Percentiles rank a stretch among this genome's conserved stretches.
Conservation (phyloP, 345 rosid genomes). For the Raphanus raphanistrum region DNA sequence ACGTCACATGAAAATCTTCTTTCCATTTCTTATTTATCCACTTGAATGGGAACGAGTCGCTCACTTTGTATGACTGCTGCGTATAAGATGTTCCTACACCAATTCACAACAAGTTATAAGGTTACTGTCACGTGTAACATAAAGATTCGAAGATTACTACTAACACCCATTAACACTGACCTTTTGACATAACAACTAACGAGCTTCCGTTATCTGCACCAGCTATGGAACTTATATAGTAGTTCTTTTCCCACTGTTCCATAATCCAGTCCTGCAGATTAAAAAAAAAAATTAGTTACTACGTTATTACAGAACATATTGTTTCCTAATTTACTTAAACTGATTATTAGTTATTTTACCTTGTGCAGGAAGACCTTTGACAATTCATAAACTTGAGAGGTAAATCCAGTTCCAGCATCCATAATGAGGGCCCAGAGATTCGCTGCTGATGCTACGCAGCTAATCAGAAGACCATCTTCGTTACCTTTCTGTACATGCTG, state of each 20-base stretch:
- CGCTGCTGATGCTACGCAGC: slow-evolving; percentile 82
- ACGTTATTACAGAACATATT: background rate
- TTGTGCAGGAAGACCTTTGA: slow-evolving; percentile 81
- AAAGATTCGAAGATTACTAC: background rate
- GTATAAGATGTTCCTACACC: slow-evolving; percentile 66
- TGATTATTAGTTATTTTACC: slow-evolving; percentile 49
- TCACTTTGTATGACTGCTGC: slow-evolving; percentile 97
- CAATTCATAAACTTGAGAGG: slow-evolving; percentile 85
- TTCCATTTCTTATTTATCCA: slow-evolving; percentile 98
- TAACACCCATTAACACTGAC: slow-evolving; percentile 36
- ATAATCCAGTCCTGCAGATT: slow-evolving; percentile 86
- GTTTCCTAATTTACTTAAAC: background rate
- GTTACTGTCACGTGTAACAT: background rate
- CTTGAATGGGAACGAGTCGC: slow-evolving; percentile 88
- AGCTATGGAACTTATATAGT: slow-evolving; percentile 84
- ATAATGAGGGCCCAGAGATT: slow-evolving; percentile 97
- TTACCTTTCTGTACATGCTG: slow-evolving; percentile 91
- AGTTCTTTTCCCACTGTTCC: slow-evolving; percentile 98
- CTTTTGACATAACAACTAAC: slow-evolving; percentile 92
- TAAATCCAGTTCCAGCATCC: slow-evolving; percentile 99
- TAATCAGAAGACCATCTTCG: slow-evolving; percentile 81
- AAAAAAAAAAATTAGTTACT: background rate
- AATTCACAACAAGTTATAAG: slow-evolving; percentile 1
- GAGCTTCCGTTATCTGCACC: slow-evolving; percentile 87
- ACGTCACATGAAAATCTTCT: slow-evolving; percentile 88